A percentile compares a stretch with the other conserved stretches of the same genome.
These are phyloP conservation scores for Tarenaya hassleriana DNA, from an alignment of 345 rosid genomes.

Conservation along the genomic window DNA sequence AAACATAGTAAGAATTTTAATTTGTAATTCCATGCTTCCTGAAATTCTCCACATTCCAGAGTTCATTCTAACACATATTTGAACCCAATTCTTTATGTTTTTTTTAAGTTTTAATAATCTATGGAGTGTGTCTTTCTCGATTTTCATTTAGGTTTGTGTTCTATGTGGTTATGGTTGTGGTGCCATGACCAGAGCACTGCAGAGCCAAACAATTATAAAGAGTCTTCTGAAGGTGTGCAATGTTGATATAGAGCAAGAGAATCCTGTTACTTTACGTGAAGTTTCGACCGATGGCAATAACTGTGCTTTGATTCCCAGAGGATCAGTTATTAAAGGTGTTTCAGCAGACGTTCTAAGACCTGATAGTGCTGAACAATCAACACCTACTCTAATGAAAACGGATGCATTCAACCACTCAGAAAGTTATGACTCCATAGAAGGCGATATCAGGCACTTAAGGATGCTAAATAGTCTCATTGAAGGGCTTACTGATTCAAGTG, in stretches of 20 bases:
- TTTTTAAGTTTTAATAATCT: no score
- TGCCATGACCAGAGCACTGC: conserved; percentile 43
- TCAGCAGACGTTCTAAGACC: conserved; percentile 20
- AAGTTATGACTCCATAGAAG: no score
- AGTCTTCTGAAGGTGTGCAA: conserved; percentile 41
- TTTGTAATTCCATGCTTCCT: neutral
- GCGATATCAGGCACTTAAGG: conserved; percentile 15
- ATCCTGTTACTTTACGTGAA: conserved; percentile 16
- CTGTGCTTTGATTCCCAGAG: conserved; percentile 14
- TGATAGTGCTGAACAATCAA: conserved; percentile 21
- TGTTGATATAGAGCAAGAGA: conserved; percentile 26
- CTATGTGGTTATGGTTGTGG: conserved; percentile 53
- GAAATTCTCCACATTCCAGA: no score
- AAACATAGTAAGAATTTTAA: conserved; percentile 32
- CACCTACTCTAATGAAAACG: conserved; percentile 20
- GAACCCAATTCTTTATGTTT: no score
- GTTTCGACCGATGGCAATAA: conserved; percentile 19
- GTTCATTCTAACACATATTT: no score
- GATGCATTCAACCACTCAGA: conserved; percentile 19
- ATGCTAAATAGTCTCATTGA: conserved; percentile 36
- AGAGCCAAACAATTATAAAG: conserved; percentile 32
- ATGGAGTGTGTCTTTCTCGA: no score
- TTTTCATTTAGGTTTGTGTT: conserved; percentile 36
- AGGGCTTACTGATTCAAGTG: conserved; percentile 34
- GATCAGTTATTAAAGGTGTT: conserved; percentile 15